Base-by-base conservation (phyloP, 768 basidiomycete genomes). In the Kwoniella bestiolae region DNA sequence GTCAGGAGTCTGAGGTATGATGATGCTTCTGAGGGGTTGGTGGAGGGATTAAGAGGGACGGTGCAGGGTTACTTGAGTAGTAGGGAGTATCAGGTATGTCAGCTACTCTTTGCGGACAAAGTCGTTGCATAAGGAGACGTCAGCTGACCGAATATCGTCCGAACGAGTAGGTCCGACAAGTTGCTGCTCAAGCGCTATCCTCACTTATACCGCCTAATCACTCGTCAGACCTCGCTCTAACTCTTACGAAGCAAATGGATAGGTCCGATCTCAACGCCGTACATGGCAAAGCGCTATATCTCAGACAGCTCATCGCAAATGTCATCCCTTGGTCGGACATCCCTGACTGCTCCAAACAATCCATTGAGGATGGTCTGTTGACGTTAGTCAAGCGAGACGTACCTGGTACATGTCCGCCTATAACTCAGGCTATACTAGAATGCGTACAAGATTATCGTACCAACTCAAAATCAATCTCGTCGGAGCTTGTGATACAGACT, bases 151-250 rank as follows among this genome's bases (percentile, higher is more conserved):
- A 8, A 6, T 29, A 35, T 51, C n/a, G 35, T 12, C 47, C 7
- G 16, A 51, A 3, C 9, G 14, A 18, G 32, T 60, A 77, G 71
- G 63, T 78, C 25, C 66, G 77, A 34, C 64, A 74, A 67, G 73
- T 77, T 9, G 63, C 74, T 31, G 72, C 73, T 31, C 78, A 79
- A 66, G 76, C 78, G 23, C 26, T 75, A 7, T 70, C 76, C 2
- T 70, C 73, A 7, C 57, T 79, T 7, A 1, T 70, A 12, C 60
- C 66, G 0, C 71, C 75, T 7, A 5, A 32, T 14, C 58, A 72
- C 16, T 67, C 70, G 3, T 26, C 52, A 4, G 32, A 64, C 12
- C 16, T 45, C 41, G 44, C 50, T 31, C 21, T 45, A 18, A 9
- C 14, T 14, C 16, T 64, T 26, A 34, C 29, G 44, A 51, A 25